Conservation (phyloP, 2,329 filamentous ascomycete species). For the Talaromyces sp. region DNA sequence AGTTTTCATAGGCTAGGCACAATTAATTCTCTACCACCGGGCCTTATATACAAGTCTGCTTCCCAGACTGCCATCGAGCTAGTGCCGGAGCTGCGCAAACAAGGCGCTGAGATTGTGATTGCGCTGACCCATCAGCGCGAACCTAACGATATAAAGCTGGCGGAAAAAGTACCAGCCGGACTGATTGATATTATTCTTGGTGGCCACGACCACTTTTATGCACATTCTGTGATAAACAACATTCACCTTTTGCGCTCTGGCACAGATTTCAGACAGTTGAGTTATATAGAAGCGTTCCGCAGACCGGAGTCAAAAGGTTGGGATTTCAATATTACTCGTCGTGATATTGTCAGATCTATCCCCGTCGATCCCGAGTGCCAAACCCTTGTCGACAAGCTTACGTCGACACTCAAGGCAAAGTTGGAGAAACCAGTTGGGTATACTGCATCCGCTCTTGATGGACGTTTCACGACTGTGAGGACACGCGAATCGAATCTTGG, state of each 20-base stretch:
- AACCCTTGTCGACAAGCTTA: slow-evolving; percentile 64
- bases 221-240: slow-evolving; percentile 70
- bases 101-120: slow-evolving; percentile 79
- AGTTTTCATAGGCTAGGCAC: slow-evolving; percentile 61
- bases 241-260: slow-evolving; percentile 83
- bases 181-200: slow-evolving; percentile 81
- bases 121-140: slow-evolving; percentile 82
- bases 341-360: slow-evolving; percentile 68
- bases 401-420: slow-evolving; percentile 68
- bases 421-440: slow-evolving; percentile 80
- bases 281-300: slow-evolving; percentile 74
- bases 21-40: slow-evolving; percentile 78
- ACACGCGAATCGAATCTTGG: slow-evolving; percentile 75
- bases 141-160: slow-evolving; percentile 84
- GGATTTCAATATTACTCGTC: slow-evolving; percentile 73
- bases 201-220: slow-evolving; percentile 87
- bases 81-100: slow-evolving; percentile 65
- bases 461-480: slow-evolving; percentile 78
- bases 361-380: slow-evolving; percentile 60
- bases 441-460: slow-evolving; percentile 76
- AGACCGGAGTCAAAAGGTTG: slow-evolving; percentile 55
- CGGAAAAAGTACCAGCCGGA: slow-evolving; percentile 64
- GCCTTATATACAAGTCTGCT: slow-evolving; percentile 77
- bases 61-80: slow-evolving; percentile 71
- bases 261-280: slow-evolving; percentile 87